Evolutionary conservation across 1,139 yeast species (phyloP), one percentile per base, ranked within the genome.

Genomic region (Geotrichum siamense): DNA sequence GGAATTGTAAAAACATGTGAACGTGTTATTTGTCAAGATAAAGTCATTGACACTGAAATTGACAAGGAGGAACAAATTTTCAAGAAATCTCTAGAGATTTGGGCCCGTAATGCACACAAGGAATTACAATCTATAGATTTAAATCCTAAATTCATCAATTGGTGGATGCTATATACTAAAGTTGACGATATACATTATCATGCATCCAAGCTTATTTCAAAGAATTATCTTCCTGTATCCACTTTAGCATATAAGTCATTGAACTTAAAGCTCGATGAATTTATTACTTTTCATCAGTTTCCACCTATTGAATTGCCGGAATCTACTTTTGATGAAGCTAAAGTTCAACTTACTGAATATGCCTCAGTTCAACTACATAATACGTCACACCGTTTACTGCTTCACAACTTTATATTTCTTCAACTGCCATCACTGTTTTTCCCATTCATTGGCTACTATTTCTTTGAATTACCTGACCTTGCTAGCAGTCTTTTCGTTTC

Each of bases 61-160:
- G 47, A 53, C 38, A 56, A 55, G 19, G 56, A 30, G 19, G 6
- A 33, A 2, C 10, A 34, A 12, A 12, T 15, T 22, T 16, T 38
- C 17, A 31, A 26, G 10, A 17, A 13, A 12, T 2, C 20, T 3
- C 53, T 68, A 31, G 42, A 50, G 10, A 47, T 53, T 17, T 66
- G 70, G 70, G 53, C 69, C 0, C 47, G 49, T n/a, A 48, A 50
- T 2, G 69, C 71, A 1, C 71, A 66, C 49, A 48, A 52, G 19
- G 70, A 66, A 51, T 55, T 66, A 19, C 68, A 67, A 47, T 9
- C 30, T 3, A 21, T 36, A 10, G 21, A 27, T n/a, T 20, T 31
- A 21, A 8, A 15, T 20, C 32, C 25, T 34, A 22, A 48, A 17
- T 48, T 51, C 3, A 45, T 64, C 27, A 59, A 67, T 2, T 67